These are phyloP conservation scores for Pythium sukuiense DNA, from an alignment of 352 stramenopile species.

Conservation along the genomic window DNA sequence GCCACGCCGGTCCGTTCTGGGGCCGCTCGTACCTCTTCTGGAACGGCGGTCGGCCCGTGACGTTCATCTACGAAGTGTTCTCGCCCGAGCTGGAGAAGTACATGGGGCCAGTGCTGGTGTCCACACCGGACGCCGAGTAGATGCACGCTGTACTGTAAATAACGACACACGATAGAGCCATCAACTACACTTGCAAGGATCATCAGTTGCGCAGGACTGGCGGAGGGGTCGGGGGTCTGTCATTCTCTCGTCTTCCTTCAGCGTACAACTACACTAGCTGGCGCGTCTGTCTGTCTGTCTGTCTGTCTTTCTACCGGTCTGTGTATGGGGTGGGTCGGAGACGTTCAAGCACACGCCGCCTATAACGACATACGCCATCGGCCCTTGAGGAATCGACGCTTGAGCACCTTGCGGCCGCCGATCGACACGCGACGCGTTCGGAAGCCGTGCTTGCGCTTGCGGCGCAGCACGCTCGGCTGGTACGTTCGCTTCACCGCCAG, in stretches of 20 bases:
- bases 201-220: too few relatives aligned
- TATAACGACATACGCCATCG: slow-evolving; percentile 86
- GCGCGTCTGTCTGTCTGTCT: slow-evolving; percentile 1
- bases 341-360: slow-evolving; percentile 7
- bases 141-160: slow-evolving; percentile 1
- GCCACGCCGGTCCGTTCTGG: slow-evolving; percentile 71
- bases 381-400: slow-evolving; percentile 79
- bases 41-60: slow-evolving; percentile 71
- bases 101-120: slow-evolving; percentile 68
- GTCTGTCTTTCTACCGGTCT: neutral
- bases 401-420: slow-evolving; percentile 76
- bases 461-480: slow-evolving; percentile 82
- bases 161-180: slow-evolving; percentile 6
- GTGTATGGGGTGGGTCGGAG: neutral
- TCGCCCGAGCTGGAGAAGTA: slow-evolving; percentile 75
- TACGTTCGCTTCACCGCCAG: slow-evolving; percentile 85
- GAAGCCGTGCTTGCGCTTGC: slow-evolving; percentile 88
- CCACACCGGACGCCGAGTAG: neutral
- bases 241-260: slow-evolving; percentile 19
- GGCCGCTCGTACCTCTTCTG: slow-evolving; percentile 87
- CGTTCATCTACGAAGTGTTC: slow-evolving; percentile 90
- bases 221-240: neutral
- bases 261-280: slow-evolving; percentile 27
- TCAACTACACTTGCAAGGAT: neutral
- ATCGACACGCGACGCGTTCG: slow-evolving; percentile 73